Conservation (phyloP, 805 yeast genomes). For the Nakazawaea ambrosiae region DNA sequence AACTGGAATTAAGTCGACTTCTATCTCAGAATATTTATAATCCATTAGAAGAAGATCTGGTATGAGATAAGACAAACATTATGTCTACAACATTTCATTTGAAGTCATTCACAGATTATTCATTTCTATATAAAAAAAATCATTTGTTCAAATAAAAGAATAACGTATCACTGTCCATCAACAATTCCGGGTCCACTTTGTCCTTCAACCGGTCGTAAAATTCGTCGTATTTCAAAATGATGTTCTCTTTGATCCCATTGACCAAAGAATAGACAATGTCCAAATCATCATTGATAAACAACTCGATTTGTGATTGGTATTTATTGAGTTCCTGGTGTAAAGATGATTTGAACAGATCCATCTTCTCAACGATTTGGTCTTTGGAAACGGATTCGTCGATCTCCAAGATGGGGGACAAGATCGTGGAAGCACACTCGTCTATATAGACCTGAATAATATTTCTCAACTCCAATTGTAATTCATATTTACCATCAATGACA, state of each 20-base stretch:
- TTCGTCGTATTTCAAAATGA: slow-evolving; percentile 49
- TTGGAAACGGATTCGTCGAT: slow-evolving; percentile 13
- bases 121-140: too few species aligned
- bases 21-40: slow-evolving; percentile 80
- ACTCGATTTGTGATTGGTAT: slow-evolving; percentile 40
- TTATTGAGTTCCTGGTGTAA: slow-evolving; percentile 51
- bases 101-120: too few species aligned
- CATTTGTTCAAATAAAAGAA: slow-evolving; percentile 27
- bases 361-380: slow-evolving; percentile 12
- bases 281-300: slow-evolving; percentile 46
- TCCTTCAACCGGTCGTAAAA: slow-evolving; percentile 30
- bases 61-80: too few species aligned
- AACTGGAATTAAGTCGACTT: slow-evolving; percentile 66
- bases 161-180: slow-evolving; percentile 58
- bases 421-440: slow-evolving; percentile 41
- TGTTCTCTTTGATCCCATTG: slow-evolving; percentile 60
- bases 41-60: slow-evolving; percentile 69
- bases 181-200: slow-evolving; percentile 12
- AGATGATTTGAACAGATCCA: slow-evolving; percentile 36
- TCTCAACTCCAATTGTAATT: slow-evolving; percentile 67
- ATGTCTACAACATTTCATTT: too few species aligned
- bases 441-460: slow-evolving; percentile 66
- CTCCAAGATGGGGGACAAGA: slow-evolving; percentile 38
- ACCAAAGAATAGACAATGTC: slow-evolving; percentile 44
- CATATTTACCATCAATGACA: slow-evolving; percentile 70